These are phyloP conservation scores for Colletotrichum australisinense DNA, from an alignment of 2,329 filamentous ascomycete genomes.

Conservation along the genomic window DNA sequence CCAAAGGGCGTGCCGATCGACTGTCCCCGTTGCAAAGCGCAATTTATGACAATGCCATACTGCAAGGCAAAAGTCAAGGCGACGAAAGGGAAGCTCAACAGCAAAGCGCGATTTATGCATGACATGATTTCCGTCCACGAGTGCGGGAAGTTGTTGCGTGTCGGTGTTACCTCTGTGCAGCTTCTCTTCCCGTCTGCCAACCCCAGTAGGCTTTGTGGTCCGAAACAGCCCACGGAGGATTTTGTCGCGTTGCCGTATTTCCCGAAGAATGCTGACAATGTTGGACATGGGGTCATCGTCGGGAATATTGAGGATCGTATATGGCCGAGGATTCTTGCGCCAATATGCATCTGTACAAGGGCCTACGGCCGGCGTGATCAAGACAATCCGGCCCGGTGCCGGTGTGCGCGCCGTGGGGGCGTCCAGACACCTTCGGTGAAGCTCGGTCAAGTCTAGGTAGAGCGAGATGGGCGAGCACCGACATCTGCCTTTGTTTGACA, in stretches of 20 bases:
- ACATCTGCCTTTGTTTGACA: neutral
- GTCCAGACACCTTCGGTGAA: slow-evolving; percentile 7
- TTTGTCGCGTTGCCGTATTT: slow-evolving; percentile 8
- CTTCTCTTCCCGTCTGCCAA: neutral
- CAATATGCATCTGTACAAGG: neutral
- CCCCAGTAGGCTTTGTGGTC: slow-evolving; percentile 18
- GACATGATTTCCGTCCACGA: neutral
- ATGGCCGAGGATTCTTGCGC: neutral
- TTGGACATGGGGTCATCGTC: neutral
- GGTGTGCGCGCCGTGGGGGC: neutral
- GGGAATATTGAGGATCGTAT: neutral
- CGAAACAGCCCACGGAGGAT: slow-evolving; percentile 26
- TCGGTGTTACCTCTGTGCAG: neutral
- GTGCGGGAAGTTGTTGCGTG: slow-evolving; percentile 14
- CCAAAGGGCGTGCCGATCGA: slow-evolving; percentile 13
- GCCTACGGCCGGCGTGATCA: neutral
- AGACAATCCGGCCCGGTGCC: neutral
- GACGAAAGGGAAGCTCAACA: neutral
- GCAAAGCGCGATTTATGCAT: slow-evolving; percentile 32
- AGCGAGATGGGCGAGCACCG: neutral
- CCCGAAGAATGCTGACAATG: neutral
- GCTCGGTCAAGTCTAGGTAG: slow-evolving; percentile 10
- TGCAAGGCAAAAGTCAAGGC: slow-evolving; percentile 21
- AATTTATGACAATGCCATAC: slow-evolving; percentile 25
- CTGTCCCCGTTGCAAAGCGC: neutral